Conservation (phyloP, 2,329 filamentous ascomycete species). For the Verticillium isaacii region DNA sequence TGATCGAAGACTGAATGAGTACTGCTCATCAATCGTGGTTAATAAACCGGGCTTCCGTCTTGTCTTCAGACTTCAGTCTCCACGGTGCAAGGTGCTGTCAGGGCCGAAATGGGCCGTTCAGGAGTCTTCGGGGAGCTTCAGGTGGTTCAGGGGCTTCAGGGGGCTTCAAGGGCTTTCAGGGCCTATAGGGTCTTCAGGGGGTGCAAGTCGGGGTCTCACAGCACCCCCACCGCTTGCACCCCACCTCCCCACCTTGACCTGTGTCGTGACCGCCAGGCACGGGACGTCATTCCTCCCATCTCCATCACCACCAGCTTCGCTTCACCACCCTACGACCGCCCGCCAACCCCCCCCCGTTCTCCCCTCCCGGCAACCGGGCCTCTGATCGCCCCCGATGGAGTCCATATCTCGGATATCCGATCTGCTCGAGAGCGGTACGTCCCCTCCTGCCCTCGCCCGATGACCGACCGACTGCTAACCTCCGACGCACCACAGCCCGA, state of each 20-base stretch:
- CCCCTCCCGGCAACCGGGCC: neutral
- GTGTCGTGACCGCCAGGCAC: slow-evolving; percentile 7
- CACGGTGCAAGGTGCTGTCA: too few species aligned
- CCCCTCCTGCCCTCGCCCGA: slow-evolving; percentile 1
- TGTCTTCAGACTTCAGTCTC: too few species aligned
- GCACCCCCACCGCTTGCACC: neutral
- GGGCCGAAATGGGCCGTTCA: too few species aligned
- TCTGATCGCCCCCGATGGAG: slow-evolving; percentile 61
- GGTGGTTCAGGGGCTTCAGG: too few species aligned
- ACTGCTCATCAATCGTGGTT: too few species aligned
- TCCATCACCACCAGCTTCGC: neutral
- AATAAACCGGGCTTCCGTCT: too few species aligned
- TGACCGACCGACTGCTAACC: slow-evolving; percentile 12
- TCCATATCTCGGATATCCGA: slow-evolving; percentile 91
- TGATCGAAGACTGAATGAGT: too few species aligned
- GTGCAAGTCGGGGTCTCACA: too few species aligned
- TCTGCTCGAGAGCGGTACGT: slow-evolving; percentile 86
- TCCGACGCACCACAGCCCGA: slow-evolving; percentile 57
- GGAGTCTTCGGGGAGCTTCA: too few species aligned
- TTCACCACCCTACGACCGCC: neutral
- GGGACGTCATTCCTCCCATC: slow-evolving; percentile 15
- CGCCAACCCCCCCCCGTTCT: neutral
- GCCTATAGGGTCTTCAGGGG: too few species aligned
- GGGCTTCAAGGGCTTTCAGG: neutral
- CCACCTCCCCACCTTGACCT: neutral